These are phyloP conservation scores for Penicillium sp. DNA, from an alignment of 2,329 filamentous ascomycete species.

Conservation along the genomic window DNA sequence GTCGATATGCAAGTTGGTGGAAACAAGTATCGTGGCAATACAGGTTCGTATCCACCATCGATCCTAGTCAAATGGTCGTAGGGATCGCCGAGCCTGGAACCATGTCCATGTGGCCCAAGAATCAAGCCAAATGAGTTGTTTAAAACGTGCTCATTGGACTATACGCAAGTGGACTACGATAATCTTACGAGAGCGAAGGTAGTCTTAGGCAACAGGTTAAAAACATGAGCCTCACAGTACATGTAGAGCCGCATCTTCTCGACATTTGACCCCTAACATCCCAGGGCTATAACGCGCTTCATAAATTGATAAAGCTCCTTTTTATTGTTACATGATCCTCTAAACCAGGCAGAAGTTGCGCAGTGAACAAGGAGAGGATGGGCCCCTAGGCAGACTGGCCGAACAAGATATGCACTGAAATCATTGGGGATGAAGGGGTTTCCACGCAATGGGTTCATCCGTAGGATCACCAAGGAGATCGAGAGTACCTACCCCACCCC, in stretches of 20 bases:
- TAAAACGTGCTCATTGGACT: background rate
- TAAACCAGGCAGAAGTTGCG: background rate
- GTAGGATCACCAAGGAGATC: constrained; percentile 28
- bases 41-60: background rate
- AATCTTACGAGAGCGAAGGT: background rate
- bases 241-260: background rate
- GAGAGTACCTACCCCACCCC: background rate
- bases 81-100: background rate
- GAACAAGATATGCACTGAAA: background rate
- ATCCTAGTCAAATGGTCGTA: background rate
- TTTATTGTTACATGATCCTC: background rate
- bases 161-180: background rate
- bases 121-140: background rate
- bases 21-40: background rate
- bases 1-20: background rate
- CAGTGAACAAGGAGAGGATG: too few relatives aligned
- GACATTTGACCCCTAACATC: background rate
- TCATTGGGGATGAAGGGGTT: constrained; percentile 30
- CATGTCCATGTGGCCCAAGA: background rate
- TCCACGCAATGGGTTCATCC: constrained; percentile 30
- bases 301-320: background rate
- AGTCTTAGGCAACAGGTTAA: background rate
- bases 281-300: background rate
- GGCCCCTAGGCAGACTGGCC: background rate
- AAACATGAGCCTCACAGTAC: background rate